Percentiles rank a stretch among this genome's conserved stretches.
phyloP scores from a whole-genome alignment of 164 flowering plant genomes.

The Stephania yunnanensis region DNA sequence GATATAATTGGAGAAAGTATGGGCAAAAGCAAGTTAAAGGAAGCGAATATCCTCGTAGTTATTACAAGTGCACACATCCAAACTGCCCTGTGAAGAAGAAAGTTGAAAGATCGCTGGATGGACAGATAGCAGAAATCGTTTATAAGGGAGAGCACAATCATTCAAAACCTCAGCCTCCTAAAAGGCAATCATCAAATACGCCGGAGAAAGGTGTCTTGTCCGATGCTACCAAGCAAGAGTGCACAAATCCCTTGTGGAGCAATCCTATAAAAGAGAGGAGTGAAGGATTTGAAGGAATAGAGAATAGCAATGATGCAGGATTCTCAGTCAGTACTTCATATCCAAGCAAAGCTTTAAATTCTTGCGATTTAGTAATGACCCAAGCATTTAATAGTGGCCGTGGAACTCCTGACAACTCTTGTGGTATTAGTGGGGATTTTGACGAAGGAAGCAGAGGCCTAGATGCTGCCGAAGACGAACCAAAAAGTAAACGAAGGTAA shows the following conservation, averaged over 20 bases:
- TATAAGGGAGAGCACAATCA: conserved; percentile 96
- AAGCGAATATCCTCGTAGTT: conserved; percentile 86
- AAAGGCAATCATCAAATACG: conserved; percentile 34
- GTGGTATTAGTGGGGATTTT: conserved; percentile 55
- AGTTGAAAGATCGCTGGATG: conserved; percentile 82
- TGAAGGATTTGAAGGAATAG: conserved; percentile 40
- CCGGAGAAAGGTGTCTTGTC: conserved; percentile 31
- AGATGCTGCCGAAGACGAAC: conserved; percentile 50
- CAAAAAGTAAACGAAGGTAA: conserved; percentile 72
- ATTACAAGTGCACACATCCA: conserved; percentile 88
- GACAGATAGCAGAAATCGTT: conserved; percentile 85
- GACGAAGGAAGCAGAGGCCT: conserved; percentile 50
- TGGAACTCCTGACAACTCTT: conserved; percentile 43
- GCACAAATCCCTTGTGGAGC: conserved; percentile 23
- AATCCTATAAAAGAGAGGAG: conserved; percentile 28
- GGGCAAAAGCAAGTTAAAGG: conserved; percentile 99
- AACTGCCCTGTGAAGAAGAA: conserved; percentile 91
- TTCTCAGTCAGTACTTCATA: conserved; percentile 23
- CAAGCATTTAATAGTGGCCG: conserved; percentile 25
- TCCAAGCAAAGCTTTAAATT: conserved; percentile 22
- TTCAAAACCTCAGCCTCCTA: conserved; percentile 67
- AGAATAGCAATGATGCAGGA: conserved; percentile 31
- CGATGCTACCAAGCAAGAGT: conserved; percentile 36
- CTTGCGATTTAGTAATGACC: conserved; percentile 22
- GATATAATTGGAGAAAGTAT: conserved; percentile 95